These are phyloP conservation scores for Carpinus fangiana DNA, from an alignment of 306 rosid genomes.

Conservation along the genomic window DNA sequence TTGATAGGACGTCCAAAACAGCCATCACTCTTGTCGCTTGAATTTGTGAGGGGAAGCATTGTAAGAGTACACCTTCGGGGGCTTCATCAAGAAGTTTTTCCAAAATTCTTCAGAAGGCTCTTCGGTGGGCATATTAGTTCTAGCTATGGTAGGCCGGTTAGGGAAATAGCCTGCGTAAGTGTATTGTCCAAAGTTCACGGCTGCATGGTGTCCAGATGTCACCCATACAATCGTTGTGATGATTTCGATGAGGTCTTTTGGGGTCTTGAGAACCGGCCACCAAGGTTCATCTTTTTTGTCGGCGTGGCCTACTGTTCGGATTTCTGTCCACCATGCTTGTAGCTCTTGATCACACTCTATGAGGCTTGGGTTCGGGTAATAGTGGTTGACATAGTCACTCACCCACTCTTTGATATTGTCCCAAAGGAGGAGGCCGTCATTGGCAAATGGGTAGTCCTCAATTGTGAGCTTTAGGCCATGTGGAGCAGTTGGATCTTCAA, in stretches of 20 bases:
- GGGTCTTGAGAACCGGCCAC: conserved; percentile 49
- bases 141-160: conserved; percentile 39
- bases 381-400: conserved; percentile 37
- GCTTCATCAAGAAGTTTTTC: conserved; percentile 33
- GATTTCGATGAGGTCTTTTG: conserved; percentile 31
- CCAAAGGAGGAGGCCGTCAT: conserved; percentile 51
- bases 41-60: conserved; percentile 41
- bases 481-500: conserved; percentile 36
- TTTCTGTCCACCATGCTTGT: conserved; percentile 83
- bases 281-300: conserved; percentile 59
- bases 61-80: conserved; percentile 41
- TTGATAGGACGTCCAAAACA: conserved; percentile 42
- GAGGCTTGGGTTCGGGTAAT: background rate
- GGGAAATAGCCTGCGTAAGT: conserved; percentile 48
- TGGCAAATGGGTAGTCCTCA: conserved; percentile 55
- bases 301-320: conserved; percentile 37
- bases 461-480: conserved; percentile 45
- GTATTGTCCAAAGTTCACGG: conserved; percentile 71
- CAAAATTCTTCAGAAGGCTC: conserved; percentile 31
- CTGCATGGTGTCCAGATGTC: conserved; percentile 55
- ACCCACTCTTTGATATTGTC: conserved; percentile 42
- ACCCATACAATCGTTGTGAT: conserved; percentile 46
- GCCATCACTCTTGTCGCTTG: conserved; percentile 46
- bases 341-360: conserved; percentile 44
- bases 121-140: conserved; percentile 42